Conservation (phyloP, 2,329 filamentous ascomycete genomes). For the Sporothrix pallida region DNA sequence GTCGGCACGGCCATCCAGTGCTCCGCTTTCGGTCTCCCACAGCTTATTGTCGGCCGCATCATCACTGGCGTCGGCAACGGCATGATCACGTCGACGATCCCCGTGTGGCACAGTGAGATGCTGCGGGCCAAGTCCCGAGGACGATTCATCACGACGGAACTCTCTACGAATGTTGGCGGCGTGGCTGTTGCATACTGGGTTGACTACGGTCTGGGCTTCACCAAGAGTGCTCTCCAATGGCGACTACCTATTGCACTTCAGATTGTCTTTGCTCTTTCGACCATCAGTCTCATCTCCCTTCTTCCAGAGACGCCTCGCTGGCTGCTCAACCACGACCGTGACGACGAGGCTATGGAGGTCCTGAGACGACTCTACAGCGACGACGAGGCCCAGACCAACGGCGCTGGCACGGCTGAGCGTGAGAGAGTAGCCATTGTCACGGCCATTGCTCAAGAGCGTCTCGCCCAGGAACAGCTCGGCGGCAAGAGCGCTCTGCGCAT, state of each 20-base stretch:
- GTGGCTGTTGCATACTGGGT: constrained; percentile 39
- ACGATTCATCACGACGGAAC: constrained; percentile 53
- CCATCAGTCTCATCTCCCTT: constrained; percentile 46
- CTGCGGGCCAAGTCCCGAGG: constrained; percentile 52
- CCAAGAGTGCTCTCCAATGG: constrained; percentile 18
- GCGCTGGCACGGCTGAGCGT: constrained; percentile 37
- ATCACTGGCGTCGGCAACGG: constrained; percentile 28
- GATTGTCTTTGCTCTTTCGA: constrained; percentile 42
- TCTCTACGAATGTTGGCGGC: constrained; percentile 42
- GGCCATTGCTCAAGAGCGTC: constrained; percentile 61
- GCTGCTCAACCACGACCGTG: constrained; percentile 43
- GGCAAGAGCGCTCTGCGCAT: constrained; percentile 51
- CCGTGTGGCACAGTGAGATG: constrained; percentile 45
- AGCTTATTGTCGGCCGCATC: constrained; percentile 28
- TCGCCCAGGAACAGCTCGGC: constrained; percentile 54
- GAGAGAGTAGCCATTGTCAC: constrained; percentile 42
- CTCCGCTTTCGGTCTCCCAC: constrained; percentile 1
- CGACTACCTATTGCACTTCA: constrained; percentile 35
- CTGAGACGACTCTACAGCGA: constrained; percentile 43
- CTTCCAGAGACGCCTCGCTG: constrained; percentile 47
- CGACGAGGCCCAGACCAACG: constrained; percentile 34
- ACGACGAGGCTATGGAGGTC: constrained; percentile 44
- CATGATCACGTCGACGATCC: constrained; percentile 22
- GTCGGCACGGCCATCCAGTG: constrained; percentile 23
- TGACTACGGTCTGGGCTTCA: constrained; percentile 29